Percentiles rank a stretch among this genome's conserved stretches.
Evolutionary conservation across 2,329 filamentous ascomycete species (phyloP).

Genomic region (Penicillium expansum): DNA sequence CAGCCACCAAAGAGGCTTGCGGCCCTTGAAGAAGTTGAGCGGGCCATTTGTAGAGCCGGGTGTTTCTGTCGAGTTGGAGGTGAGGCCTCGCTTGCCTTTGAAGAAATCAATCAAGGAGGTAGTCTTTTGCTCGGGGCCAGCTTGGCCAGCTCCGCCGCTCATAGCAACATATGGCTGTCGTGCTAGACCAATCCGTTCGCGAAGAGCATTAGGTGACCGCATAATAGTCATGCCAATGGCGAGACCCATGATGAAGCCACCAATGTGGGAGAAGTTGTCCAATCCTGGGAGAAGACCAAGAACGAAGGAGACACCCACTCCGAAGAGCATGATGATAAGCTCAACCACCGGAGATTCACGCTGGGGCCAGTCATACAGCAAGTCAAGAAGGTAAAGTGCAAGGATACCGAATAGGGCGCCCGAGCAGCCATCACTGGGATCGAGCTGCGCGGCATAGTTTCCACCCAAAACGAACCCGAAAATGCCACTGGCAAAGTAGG

Average conservation of each 20-base stretch:
- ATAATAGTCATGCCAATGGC: slow-evolving; percentile 82
- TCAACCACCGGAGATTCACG: slow-evolving; percentile 75
- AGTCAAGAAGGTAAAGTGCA: slow-evolving; percentile 80
- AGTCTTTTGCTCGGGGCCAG: slow-evolving; percentile 36
- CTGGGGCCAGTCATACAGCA: slow-evolving; percentile 88
- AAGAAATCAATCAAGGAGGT: slow-evolving; percentile 51
- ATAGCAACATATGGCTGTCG: slow-evolving; percentile 70
- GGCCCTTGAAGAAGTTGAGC: slow-evolving; percentile 80
- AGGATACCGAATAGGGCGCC: slow-evolving; percentile 90
- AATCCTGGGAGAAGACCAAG: slow-evolving; percentile 86
- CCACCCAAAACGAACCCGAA: slow-evolving; percentile 95
- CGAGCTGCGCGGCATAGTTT: slow-evolving; percentile 80
- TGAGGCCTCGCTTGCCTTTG: slow-evolving; percentile 57
- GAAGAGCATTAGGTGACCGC: slow-evolving; percentile 79
- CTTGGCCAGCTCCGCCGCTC: slow-evolving; percentile 46
- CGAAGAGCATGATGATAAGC: slow-evolving; percentile 79
- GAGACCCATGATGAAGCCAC: slow-evolving; percentile 89
- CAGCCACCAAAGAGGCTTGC: slow-evolving; percentile 92
- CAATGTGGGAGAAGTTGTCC: slow-evolving; percentile 97
- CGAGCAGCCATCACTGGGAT: slow-evolving; percentile 84
- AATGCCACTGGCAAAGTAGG: slow-evolving; percentile 88
- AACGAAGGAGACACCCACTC: slow-evolving; percentile 86
- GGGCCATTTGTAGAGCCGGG: slow-evolving; percentile 17
- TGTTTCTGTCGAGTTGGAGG: slow-evolving; percentile 9
- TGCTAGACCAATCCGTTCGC: slow-evolving; percentile 69